phyloP scores from a whole-genome alignment of 1,284 basidiomycete species.

The Ganoderma sinense region DNA sequence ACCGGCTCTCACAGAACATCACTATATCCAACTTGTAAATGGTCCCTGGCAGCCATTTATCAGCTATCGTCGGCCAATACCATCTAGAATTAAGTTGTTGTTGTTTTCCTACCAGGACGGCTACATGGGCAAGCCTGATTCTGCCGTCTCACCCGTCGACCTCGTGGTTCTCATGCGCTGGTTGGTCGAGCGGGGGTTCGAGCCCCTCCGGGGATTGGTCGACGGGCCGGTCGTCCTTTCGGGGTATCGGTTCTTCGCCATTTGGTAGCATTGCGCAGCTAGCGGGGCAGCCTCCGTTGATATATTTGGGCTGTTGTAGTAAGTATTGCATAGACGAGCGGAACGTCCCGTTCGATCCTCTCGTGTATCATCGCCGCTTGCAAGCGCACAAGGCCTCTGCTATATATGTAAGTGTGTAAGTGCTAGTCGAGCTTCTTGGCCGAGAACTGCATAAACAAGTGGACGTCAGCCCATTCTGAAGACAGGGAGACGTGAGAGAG shows the following conservation, averaged over 20 bases:
- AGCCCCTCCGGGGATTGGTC: background rate
- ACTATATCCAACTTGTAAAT: too few species aligned
- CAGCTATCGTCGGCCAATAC: background rate
- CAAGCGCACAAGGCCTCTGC: too few species aligned
- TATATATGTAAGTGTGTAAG: too few species aligned
- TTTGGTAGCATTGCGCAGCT: background rate
- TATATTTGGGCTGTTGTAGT: background rate
- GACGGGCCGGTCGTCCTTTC: background rate
- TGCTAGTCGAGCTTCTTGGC: constrained; percentile 21
- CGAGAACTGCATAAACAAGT: constrained; percentile 23
- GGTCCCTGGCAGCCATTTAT: background rate
- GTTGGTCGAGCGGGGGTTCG: background rate
- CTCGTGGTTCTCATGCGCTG: background rate
- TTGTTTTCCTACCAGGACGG: background rate
- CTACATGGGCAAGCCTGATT: background rate
- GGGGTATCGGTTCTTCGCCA: background rate
- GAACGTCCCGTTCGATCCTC: too few species aligned
- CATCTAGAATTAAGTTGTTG: too few species aligned
- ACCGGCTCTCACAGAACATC: too few species aligned
- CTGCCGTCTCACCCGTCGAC: background rate
- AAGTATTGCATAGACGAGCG: background rate
- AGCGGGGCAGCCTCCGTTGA: background rate
- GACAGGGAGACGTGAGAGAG: background rate
- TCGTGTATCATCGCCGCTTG: too few species aligned
- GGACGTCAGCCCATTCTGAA: background rate